phyloP scores from a whole-genome alignment of 176 grass and related monocot species.

The Panicum miliaceum region DNA sequence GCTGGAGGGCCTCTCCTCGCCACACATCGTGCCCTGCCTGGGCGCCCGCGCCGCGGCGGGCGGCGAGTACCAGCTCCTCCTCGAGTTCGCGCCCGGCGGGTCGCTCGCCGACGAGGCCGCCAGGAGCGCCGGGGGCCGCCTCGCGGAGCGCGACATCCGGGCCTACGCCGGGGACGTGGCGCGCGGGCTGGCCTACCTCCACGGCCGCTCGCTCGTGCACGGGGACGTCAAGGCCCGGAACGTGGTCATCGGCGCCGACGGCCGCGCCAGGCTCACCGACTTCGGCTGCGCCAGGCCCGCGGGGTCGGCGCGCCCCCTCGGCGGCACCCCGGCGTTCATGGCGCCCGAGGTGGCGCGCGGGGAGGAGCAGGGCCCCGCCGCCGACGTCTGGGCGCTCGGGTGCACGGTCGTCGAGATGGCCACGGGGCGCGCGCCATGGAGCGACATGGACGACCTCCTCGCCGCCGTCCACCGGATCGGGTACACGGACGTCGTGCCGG shows the following conservation, averaged over 20 bases:
- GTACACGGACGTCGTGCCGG: slow-evolving; percentile 62
- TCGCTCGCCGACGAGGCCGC: slow-evolving; percentile 64
- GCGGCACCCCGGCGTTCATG: slow-evolving; percentile 90
- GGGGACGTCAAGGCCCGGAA: slow-evolving; percentile 77
- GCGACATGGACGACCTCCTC: slow-evolving; percentile 42
- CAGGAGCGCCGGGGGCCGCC: slow-evolving; percentile 30
- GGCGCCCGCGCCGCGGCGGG: slow-evolving; percentile 40
- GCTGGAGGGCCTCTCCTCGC: slow-evolving; percentile 56
- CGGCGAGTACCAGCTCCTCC: slow-evolving; percentile 65
- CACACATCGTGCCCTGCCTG: slow-evolving; percentile 76
- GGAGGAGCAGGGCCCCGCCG: slow-evolving; percentile 61
- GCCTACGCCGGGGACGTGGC: slow-evolving; percentile 52
- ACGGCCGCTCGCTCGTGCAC: slow-evolving; percentile 60
- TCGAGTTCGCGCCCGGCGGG: slow-evolving; percentile 84
- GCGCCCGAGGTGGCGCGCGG: slow-evolving; percentile 86
- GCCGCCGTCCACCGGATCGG: slow-evolving; percentile 75
- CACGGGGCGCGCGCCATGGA: slow-evolving; percentile 68
- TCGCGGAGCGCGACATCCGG: slow-evolving; percentile 50
- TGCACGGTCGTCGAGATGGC: slow-evolving; percentile 87
- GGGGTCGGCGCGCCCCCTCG: slow-evolving; percentile 33
- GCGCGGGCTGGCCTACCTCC: slow-evolving; percentile 69
- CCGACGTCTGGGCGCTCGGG: slow-evolving; percentile 86
- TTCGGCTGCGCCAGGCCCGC: slow-evolving; percentile 62
- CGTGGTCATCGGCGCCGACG: slow-evolving; percentile 70
- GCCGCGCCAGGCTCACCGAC: slow-evolving; percentile 69